Conservation (phyloP, 148 eudicot genomes). For the Vaccinium corymbosum region DNA sequence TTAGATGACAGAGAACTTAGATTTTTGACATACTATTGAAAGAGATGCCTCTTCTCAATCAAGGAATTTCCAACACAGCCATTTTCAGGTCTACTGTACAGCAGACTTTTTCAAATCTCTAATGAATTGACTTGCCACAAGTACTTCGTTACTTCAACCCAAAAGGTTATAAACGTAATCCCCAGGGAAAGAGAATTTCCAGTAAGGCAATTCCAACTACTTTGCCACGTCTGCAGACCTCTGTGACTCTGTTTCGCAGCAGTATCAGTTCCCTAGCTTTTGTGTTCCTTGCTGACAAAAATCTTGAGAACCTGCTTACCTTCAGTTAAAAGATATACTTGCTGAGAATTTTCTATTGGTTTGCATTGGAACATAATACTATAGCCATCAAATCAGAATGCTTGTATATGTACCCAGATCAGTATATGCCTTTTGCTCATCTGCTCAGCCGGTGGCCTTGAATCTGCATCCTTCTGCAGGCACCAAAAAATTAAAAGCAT, state of each 20-base stretch:
- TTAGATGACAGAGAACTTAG: not conserved
- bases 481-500: conserved; percentile 37
- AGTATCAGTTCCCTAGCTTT: not conserved
- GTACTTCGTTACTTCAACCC: not conserved
- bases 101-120: not conserved
- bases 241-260: not conserved
- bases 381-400: not conserved
- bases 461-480: conserved; percentile 70
- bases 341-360: not conserved
- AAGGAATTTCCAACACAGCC: not conserved
- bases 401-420: not conserved
- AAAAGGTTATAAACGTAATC: not conserved
- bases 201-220: not conserved
- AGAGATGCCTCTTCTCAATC: not conserved
- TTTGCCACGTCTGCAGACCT: not conserved
- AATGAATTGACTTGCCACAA: not conserved
- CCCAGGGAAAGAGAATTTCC: no score
- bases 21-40: not conserved
- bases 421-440: conserved; percentile 36
- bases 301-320: not conserved
- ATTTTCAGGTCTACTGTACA: not conserved
- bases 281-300: not conserved
- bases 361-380: not conserved
- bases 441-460: conserved; percentile 92
- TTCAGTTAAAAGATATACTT: not conserved